phyloP scores from a whole-genome alignment of 2,329 filamentous ascomycete genomes.

The Fusarium tricinctum region DNA sequence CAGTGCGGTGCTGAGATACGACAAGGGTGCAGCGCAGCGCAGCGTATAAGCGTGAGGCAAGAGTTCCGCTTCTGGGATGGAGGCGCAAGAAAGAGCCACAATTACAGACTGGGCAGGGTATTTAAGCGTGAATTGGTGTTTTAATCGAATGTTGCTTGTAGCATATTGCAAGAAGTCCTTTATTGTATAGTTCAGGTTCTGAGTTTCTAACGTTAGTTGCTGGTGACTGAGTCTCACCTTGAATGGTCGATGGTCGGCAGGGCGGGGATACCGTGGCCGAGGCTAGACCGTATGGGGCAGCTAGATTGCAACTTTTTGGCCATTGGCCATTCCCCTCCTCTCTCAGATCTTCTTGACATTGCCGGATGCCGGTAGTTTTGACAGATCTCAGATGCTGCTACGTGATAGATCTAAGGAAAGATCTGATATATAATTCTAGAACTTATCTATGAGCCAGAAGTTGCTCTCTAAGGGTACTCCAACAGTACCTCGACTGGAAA shows the following conservation, averaged over 20 bases:
- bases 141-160: conserved; percentile 29
- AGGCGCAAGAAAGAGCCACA: conserved; percentile 35
- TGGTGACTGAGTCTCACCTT: conserved; percentile 22
- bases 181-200: conserved; percentile 18
- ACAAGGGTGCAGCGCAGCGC: conserved; percentile 20
- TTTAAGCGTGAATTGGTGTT: conserved; percentile 2
- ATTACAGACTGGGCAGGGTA: conserved; percentile 32
- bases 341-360: conserved; percentile 27
- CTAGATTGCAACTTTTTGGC: conserved; percentile 48
- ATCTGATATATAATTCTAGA: neutral
- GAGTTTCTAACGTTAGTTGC: conserved; percentile 20
- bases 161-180: conserved; percentile 6
- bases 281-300: conserved; percentile 52
- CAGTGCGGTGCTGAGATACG: conserved; percentile 17
- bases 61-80: conserved; percentile 29
- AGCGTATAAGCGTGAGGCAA: conserved; percentile 36
- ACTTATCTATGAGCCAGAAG: neutral
- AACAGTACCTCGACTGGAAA: neutral
- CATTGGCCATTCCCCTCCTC: conserved; percentile 3
- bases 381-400: conserved; percentile 19
- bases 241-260: conserved; percentile 16
- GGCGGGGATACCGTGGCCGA: conserved; percentile 24
- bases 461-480: neutral
- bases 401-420: conserved; percentile 1
- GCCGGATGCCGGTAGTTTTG: conserved; percentile 27